Percentiles rank a stretch among this genome's conserved stretches.
phyloP scores from a whole-genome alignment of 2,329 filamentous ascomycete species.

The Mycosphaerella arachidis region DNA sequence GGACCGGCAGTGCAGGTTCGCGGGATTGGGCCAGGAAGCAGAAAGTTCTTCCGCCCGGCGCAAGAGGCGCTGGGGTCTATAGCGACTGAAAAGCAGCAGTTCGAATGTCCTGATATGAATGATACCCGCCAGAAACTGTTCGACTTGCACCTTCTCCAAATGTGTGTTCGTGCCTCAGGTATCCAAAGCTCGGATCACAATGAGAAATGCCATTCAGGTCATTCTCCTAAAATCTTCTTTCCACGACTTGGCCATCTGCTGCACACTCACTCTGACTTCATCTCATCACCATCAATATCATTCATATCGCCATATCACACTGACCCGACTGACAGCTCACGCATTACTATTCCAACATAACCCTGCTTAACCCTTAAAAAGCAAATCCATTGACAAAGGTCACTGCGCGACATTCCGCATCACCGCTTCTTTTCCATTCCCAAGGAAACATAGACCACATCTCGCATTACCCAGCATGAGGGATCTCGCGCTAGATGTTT shows the following conservation, averaged over 20 bases:
- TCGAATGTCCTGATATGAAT: constrained; percentile 2
- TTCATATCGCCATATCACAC: neutral
- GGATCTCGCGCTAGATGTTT: too few species aligned
- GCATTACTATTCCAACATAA: too few species aligned
- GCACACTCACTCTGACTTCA: neutral
- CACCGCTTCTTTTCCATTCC: too few species aligned
- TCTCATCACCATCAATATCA: neutral
- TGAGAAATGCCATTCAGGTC: neutral
- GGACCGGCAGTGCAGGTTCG: neutral
- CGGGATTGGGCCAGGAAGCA: neutral
- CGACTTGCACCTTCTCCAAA: neutral
- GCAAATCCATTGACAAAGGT: too few species aligned
- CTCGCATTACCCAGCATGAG: too few species aligned
- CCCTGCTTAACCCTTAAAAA: too few species aligned
- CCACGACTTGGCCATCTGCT: neutral
- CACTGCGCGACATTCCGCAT: too few species aligned
- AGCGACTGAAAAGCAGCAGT: constrained; percentile 3
- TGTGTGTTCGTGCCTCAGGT: neutral
- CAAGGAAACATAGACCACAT: too few species aligned
- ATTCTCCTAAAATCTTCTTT: too few species aligned
- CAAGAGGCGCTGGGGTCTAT: constrained; percentile 1
- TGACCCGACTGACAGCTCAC: too few species aligned
- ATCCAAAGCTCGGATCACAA: neutral
- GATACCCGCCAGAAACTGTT: constrained; percentile 1
- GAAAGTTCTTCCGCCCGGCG: neutral